Percentiles rank a stretch among this genome's conserved stretches.
Evolutionary conservation across 1,139 yeast species (phyloP).

Genomic region (Pichiaceae sp.): DNA sequence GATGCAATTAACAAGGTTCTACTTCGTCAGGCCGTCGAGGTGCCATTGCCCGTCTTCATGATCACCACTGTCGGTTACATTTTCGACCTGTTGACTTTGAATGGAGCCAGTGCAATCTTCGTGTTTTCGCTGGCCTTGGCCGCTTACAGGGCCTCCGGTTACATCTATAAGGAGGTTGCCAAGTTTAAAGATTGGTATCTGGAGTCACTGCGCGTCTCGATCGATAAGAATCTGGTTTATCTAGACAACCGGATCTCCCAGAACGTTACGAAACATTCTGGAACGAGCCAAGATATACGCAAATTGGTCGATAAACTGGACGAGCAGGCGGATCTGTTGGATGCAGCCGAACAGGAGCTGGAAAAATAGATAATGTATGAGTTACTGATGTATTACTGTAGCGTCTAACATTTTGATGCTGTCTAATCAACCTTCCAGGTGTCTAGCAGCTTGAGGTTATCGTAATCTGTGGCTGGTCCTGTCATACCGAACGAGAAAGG

Average conservation of each 20-base stretch:
- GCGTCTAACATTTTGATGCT: not conserved
- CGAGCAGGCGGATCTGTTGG: slow-evolving; percentile 8
- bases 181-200: slow-evolving; percentile 21
- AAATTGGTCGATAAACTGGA: slow-evolving; percentile 7
- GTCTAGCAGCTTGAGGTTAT: slow-evolving; percentile 64
- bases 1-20: slow-evolving; percentile 17
- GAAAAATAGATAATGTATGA: slow-evolving; percentile 3
- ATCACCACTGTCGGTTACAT: slow-evolving; percentile 21
- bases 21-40: slow-evolving; percentile 16
- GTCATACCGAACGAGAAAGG: slow-evolving; percentile 87
- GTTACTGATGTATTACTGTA: not conserved
- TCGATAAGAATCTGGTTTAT: slow-evolving; percentile 15
- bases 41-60: slow-evolving; percentile 21
- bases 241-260: slow-evolving; percentile 13
- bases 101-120: slow-evolving; percentile 21
- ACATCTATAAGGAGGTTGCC: slow-evolving; percentile 10
- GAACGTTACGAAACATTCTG: slow-evolving; percentile 11
- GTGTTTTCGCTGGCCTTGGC: slow-evolving; percentile 21
- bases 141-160: slow-evolving; percentile 20
- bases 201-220: slow-evolving; percentile 18
- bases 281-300: slow-evolving; percentile 8
- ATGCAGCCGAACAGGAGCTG: slow-evolving; percentile 7
- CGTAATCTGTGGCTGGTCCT: slow-evolving; percentile 63
- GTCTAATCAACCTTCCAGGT: slow-evolving; percentile 53
- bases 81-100: slow-evolving; percentile 20